Conservation (phyloP, 23 red algal species). For the Gracilaria gracilis region DNA sequence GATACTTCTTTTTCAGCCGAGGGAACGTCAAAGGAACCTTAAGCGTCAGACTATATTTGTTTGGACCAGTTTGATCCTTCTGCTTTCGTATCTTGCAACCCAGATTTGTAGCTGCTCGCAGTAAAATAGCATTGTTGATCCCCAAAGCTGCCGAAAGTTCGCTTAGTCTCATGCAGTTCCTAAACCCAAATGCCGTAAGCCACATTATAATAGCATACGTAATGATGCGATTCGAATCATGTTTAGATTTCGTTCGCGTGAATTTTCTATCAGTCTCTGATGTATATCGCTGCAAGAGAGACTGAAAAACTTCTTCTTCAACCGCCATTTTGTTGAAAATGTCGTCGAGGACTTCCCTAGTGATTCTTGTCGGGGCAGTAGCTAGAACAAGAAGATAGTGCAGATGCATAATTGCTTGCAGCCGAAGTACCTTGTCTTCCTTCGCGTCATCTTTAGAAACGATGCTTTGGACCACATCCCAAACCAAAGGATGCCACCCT, state of each 20-base stretch:
- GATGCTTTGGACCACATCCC: slow-evolving; percentile 31
- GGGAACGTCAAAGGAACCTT: slow-evolving; percentile 54
- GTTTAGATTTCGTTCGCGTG: slow-evolving; percentile 32
- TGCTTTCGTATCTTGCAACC: slow-evolving; percentile 58
- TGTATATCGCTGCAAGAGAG: slow-evolving; percentile 39
- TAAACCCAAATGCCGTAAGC: slow-evolving; percentile 55
- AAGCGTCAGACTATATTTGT: slow-evolving; percentile 28
- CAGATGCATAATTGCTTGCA: slow-evolving; percentile 58
- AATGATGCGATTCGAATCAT: slow-evolving; percentile 7
- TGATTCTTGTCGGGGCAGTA: background rate
- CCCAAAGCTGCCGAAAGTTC: slow-evolving; percentile 44
- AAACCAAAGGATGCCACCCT: slow-evolving; percentile 66
- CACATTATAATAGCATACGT: slow-evolving; percentile 60
- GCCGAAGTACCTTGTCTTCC: slow-evolving; percentile 11
- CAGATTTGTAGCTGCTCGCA: slow-evolving; percentile 32
- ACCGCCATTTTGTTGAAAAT: slow-evolving; percentile 47
- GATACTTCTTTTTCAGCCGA: slow-evolving; percentile 19
- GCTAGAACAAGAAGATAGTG: slow-evolving; percentile 58
- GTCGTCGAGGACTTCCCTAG: background rate
- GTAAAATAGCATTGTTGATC: slow-evolving; percentile 11
- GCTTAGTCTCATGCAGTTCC: slow-evolving; percentile 41
- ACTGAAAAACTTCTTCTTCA: slow-evolving; percentile 36
- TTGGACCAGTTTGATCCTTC: slow-evolving; percentile 22
- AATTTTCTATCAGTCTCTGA: background rate
- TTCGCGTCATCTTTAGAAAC: background rate